Conservation (phyloP, 108 stramenopile genomes). For the Nitzschia sp. region DNA sequence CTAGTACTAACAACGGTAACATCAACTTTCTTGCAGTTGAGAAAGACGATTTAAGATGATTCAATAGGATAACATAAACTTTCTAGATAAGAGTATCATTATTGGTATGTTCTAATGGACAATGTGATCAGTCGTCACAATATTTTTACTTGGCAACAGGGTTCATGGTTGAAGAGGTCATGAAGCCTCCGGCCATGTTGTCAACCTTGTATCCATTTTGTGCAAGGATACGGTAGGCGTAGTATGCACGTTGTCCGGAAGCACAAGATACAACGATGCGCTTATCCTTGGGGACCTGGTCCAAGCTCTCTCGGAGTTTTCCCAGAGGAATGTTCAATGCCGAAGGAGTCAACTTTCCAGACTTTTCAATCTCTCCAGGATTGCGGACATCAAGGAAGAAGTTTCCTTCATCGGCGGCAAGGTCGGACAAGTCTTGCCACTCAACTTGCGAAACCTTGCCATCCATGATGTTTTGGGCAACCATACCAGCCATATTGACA, state of each 20-base stretch:
- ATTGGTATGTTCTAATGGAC: too few species aligned
- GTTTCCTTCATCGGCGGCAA: constrained; percentile 27
- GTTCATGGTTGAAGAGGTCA: constrained; percentile 38
- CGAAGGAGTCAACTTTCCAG: constrained; percentile 39
- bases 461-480: constrained; percentile 62
- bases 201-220: constrained; percentile 59
- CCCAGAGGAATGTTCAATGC: constrained; percentile 64
- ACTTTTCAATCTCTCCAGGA: constrained; percentile 44
- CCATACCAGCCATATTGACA: constrained; percentile 74
- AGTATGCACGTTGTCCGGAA: constrained; percentile 71
- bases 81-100: too few species aligned
- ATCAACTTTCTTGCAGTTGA: too few species aligned
- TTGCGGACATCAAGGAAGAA: constrained; percentile 63
- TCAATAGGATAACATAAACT: too few species aligned
- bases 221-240: constrained; percentile 58
- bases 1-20: too few species aligned
- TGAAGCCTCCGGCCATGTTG: constrained; percentile 62
- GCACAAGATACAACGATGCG: constrained; percentile 59
- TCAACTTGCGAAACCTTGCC: constrained; percentile 64
- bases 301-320: constrained; percentile 47
- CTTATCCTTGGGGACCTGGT: constrained; percentile 52
- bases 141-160: not conserved
- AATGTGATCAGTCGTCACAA: not conserved
- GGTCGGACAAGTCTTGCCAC: constrained; percentile 54
- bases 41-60: too few species aligned